Evolutionary conservation across 441 rosid species (phyloP).

Genomic region (Syzygium malaccense): DNA sequence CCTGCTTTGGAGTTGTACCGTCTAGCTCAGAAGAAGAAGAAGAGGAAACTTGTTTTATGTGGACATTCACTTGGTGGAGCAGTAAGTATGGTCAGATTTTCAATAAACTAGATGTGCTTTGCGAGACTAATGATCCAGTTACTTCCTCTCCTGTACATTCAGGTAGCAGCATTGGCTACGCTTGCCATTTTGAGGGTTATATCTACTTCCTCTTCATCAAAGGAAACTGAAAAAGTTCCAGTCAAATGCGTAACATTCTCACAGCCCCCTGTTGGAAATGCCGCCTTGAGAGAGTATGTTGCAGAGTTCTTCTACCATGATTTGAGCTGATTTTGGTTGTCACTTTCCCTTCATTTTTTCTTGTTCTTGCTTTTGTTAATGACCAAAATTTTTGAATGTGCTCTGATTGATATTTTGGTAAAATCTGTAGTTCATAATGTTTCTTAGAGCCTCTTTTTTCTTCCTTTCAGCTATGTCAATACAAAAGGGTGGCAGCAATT

Average conservation of each 20-base stretch:
- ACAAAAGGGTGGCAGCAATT: conserved; percentile 88
- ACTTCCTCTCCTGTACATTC: conserved; percentile 2
- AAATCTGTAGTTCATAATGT: neutral
- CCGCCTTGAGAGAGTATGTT: conserved; percentile 91
- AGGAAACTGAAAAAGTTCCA: conserved; percentile 60
- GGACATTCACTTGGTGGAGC: conserved; percentile 99
- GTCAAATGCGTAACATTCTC: conserved; percentile 96
- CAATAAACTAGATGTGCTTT: neutral
- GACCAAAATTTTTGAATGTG: neutral
- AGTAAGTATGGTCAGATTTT: conserved; percentile 36
- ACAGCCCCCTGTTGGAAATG: conserved; percentile 96
- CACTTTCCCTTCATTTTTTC: neutral
- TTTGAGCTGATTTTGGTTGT: neutral
- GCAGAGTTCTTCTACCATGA: neutral
- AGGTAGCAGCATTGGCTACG: conserved; percentile 97
- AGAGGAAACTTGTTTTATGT: conserved; percentile 91
- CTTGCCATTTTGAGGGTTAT: conserved; percentile 94
- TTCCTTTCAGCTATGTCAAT: conserved; percentile 63
- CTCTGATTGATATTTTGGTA: neutral
- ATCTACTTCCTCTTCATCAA: conserved; percentile 69
- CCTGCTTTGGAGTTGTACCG: conserved; percentile 94
- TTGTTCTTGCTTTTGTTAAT: neutral
- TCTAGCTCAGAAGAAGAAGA: conserved; percentile 96
- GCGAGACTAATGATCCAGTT: neutral
- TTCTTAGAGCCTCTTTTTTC: neutral